Base-by-base conservation (phyloP, 306 rosid genomes). In the Sindora glabra region DNA sequence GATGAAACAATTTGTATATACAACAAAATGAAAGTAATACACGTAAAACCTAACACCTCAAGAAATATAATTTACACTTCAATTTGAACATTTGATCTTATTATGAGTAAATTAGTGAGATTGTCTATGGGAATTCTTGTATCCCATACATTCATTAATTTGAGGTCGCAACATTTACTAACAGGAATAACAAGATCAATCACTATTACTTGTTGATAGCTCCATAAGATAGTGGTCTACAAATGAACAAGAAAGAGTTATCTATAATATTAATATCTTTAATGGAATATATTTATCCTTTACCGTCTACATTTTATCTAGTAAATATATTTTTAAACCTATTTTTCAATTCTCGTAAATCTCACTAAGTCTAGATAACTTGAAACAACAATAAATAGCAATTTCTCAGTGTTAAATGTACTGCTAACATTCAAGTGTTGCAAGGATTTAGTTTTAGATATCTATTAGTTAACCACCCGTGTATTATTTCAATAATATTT, bases 371-470 rank as follows among this genome's bases (percentile, higher is more conserved):
- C 78, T 34, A 89, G 94, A 59, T 97, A 94, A 59, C 70, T 80
- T 65, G 55, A 65, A 40, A 95, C 89, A 13, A 86, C 73, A 47
- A 78, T 95, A 68, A 65, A 71, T 14, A 92, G 74, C 17, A 95
- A 83, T 61, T 86, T 79, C 67, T 94, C 97, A 11, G 99, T 94
- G 71, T 89, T 87, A 63, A 94, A 94, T 21, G 97, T 94, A 24
- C 97, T 95, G 11, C 99, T 97, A 27, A 94, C 83, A 59, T 94
- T 86, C 72, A 92, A 74, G 81, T 82, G 81, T 59, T 75, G 73
- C 77, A 92, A 64, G 66, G 84, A 89, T 60, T 66, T 73, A 21
- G 99, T 73, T 69, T 82, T 79, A 25, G 99, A 80, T 56, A 92
- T 78, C 99, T 92, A 82, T 65, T 58, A 11, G n/a, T n/a, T n/a